phyloP scores from a whole-genome alignment of 345 rosid species.

The Populus simonii region DNA sequence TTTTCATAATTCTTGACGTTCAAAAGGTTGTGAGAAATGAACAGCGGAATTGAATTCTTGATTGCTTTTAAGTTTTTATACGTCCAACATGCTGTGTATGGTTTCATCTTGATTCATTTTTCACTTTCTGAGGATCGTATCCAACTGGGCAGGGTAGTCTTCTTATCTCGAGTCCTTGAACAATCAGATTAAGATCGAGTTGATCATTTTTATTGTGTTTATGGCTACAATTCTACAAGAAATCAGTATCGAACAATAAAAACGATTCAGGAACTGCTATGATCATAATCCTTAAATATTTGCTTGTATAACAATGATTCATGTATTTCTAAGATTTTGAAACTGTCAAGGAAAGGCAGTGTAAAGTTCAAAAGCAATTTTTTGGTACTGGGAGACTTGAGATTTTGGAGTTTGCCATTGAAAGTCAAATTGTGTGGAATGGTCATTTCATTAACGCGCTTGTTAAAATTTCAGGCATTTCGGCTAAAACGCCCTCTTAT shows the following conservation, averaged over 20 bases:
- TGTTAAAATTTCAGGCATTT: slow-evolving; percentile 39
- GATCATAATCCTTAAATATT: not conserved
- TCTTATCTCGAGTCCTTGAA: not conserved
- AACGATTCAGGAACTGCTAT: not conserved
- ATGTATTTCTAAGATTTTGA: not conserved
- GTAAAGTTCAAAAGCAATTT: not conserved
- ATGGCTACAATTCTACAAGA: not conserved
- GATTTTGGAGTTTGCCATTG: not conserved
- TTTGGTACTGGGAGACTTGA: not conserved
- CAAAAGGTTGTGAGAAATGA: not conserved
- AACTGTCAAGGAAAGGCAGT: not conserved
- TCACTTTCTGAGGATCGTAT: not conserved
- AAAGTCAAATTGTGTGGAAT: not conserved
- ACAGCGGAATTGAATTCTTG: not conserved
- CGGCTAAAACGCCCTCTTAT: slow-evolving; percentile 37
- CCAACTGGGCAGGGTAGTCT: not conserved
- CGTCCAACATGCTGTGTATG: not conserved
- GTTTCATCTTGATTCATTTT: not conserved
- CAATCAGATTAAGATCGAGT: not conserved
- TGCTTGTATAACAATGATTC: not conserved
- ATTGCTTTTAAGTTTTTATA: not conserved
- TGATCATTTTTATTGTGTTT: not conserved
- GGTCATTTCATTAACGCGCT: not conserved
- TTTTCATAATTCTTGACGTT: not conserved
- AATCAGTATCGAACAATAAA: not conserved